Base-by-base conservation (phyloP, 306 rosid genomes). In the Medicago truncatula region DNA sequence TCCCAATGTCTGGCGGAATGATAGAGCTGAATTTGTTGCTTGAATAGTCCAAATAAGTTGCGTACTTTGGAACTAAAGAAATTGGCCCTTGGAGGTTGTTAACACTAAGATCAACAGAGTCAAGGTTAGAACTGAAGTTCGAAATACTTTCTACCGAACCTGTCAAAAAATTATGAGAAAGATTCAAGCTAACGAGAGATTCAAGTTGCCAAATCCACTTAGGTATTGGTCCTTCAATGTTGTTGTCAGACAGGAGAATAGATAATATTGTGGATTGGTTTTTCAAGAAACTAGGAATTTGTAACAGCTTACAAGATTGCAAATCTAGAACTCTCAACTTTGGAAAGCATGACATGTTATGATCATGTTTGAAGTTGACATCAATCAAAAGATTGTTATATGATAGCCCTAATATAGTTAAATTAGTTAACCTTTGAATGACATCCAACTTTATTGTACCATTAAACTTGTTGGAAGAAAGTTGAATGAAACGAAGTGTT, bases 391-490 rank as follows among this genome's bases (percentile, higher is more conserved):
- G 62, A 8, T 68, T 44, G 67, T 87, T 89, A 40, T 38, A 60
- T 13, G 88, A 83, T 31, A 91, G 89, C 10, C 77, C 87, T 8
- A 91, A 76, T 8, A 4, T 13, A 0, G 58, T 11, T n/a, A 87
- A 84, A 62, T 78, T 81, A 8, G 5, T 12, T 0, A 87, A 21
- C 12, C 50, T 57, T 14, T n/a, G 20, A 53, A 89, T 17, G 44
- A 0, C 1, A 10, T 67, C 39, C 3, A 89, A 62, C 0, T 50
- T 8, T 14, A 84, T 3, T 0, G 71, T 66, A 43, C 92, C 97
- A 0, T n/a, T 83, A 8, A 89, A 77, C 25, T 85, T 89, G 86
- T 91, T 89, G 7, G 34, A 70, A 10, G 89, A 20, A 46, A 91
- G 83, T 12, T 14, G 63, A 21, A 87, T 77, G 2, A 36, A 1